phyloP scores from a whole-genome alignment of 2,329 filamentous ascomycete species.

The Cladophialophora bantiana region DNA sequence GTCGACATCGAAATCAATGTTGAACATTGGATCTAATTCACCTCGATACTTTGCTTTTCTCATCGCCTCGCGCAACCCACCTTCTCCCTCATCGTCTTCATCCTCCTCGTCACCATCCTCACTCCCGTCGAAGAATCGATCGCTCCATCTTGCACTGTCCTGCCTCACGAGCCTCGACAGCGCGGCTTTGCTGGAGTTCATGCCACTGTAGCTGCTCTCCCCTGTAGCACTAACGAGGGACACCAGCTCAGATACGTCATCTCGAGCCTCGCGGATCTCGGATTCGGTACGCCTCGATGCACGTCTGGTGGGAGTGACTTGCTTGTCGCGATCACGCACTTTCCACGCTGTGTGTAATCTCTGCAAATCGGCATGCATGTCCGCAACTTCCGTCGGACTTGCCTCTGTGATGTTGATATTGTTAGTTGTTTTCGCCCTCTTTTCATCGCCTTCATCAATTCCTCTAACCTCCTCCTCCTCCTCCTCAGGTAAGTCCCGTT shows the following conservation, averaged over 20 bases:
- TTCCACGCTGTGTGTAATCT: conserved; percentile 31
- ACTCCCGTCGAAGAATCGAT: conserved; percentile 68
- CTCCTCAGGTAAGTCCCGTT: conserved; percentile 41
- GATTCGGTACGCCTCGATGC: conserved; percentile 34
- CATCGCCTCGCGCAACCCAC: conserved; percentile 29
- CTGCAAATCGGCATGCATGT: conserved; percentile 19
- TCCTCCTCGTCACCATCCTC: conserved; percentile 56
- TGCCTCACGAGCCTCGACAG: conserved; percentile 41
- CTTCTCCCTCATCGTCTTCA: conserved; percentile 43
- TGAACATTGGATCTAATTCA: conserved; percentile 15
- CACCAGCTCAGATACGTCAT: conserved; percentile 45
- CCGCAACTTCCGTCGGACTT: conserved; percentile 15
- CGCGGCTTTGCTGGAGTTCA: conserved; percentile 37
- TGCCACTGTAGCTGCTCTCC: conserved; percentile 32
- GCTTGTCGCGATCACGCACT: conserved; percentile 4
- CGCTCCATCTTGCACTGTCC: conserved; percentile 71
- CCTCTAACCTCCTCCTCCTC: conserved; percentile 6
- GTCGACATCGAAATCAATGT: conserved; percentile 17
- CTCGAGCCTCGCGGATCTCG: conserved; percentile 41
- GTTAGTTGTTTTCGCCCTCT: conserved; percentile 12
- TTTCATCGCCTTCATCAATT: conserved; percentile 9
- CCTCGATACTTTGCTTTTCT: conserved; percentile 34
- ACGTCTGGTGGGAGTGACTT: conserved; percentile 7
- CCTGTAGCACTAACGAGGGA: conserved; percentile 36
- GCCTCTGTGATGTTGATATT: conserved; percentile 15